phyloP scores from a whole-genome alignment of 2,329 filamentous ascomycete species.

The Hypoxylon rubiginosum region DNA sequence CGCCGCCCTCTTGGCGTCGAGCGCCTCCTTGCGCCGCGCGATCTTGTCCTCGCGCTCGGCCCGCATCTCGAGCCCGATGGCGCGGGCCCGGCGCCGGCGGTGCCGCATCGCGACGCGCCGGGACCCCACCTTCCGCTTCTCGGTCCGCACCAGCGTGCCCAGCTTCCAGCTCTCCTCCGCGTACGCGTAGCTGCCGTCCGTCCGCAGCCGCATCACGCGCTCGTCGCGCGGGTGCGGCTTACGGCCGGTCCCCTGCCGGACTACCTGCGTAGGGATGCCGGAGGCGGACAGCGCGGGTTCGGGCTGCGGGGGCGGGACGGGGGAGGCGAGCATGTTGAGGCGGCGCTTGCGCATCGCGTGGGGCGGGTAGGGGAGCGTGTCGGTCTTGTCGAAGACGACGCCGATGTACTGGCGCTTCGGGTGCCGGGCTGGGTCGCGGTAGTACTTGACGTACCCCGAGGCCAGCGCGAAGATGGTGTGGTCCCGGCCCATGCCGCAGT shows the following conservation, averaged over 20 bases:
- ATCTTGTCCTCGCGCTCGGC: conserved; percentile 50
- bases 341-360: conserved; percentile 81
- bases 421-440: conserved; percentile 86
- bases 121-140: conserved; percentile 60
- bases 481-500: conserved; percentile 93
- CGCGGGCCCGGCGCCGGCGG: conserved; percentile 58
- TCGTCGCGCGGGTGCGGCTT: conserved; percentile 55
- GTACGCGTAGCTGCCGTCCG: conserved; percentile 66
- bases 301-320: conserved; percentile 55
- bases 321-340: conserved; percentile 76
- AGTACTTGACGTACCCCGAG: conserved; percentile 95
- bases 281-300: conserved; percentile 62
- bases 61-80: conserved; percentile 50
- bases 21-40: conserved; percentile 49
- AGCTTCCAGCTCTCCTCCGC: conserved; percentile 72
- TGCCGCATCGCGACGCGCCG: conserved; percentile 65
- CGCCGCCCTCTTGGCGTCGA: conserved; percentile 46
- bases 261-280: conserved; percentile 64
- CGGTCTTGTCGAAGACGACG: conserved; percentile 85
- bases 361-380: conserved; percentile 80
- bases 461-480: conserved; percentile 93
- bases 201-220: conserved; percentile 64
- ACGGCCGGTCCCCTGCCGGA: conserved; percentile 52
- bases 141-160: conserved; percentile 65
- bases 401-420: conserved; percentile 95